A percentile compares a stretch with the other conserved stretches of the same genome.
Conservation (phyloP, 2,329 filamentous ascomycete genomes). For the Paecilomyces formosus region DNA sequence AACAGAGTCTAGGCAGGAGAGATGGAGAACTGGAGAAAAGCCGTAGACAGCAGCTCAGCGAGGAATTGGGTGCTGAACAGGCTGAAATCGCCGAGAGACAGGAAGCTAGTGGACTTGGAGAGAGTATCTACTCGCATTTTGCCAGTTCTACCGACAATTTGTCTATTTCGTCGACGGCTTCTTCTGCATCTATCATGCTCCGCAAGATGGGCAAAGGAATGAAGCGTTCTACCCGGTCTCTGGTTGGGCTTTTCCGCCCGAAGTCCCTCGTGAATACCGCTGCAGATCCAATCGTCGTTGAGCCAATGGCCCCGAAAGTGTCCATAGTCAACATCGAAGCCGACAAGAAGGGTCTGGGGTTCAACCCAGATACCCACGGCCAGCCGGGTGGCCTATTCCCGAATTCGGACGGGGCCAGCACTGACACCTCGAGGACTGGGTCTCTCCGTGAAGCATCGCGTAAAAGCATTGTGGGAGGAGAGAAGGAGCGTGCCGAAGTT, state of each 20-base stretch:
- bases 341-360: conserved; percentile 75
- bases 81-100: conserved; percentile 85
- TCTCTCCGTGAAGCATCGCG: conserved; percentile 36
- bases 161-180: conserved; percentile 42
- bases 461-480: conserved; percentile 86
- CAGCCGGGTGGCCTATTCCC: conserved; percentile 70
- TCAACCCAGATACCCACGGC: conserved; percentile 57
- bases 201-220: conserved; percentile 98
- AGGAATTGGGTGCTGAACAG: conserved; percentile 78
- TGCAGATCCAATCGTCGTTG: conserved; percentile 57
- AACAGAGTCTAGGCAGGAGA: conserved; percentile 46
- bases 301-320: conserved; percentile 72
- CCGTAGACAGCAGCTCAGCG: conserved; percentile 57
- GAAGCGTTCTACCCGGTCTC: conserved; percentile 84
- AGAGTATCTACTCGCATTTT: conserved; percentile 82
- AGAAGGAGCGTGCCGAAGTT: conserved; percentile 83
- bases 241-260: conserved; percentile 89
- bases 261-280: conserved; percentile 80
- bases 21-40: conserved; percentile 47
- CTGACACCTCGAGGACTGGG: conserved; percentile 50
- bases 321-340: conserved; percentile 96
- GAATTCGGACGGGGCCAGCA: conserved; percentile 72
- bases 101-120: conserved; percentile 84
- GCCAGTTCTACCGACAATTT: conserved; percentile 90
- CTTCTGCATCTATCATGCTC: conserved; percentile 49